Evolutionary conservation across 176 grass and related monocot genomes (phyloP).

Genomic region (Dendrocalamus sinicus): DNA sequence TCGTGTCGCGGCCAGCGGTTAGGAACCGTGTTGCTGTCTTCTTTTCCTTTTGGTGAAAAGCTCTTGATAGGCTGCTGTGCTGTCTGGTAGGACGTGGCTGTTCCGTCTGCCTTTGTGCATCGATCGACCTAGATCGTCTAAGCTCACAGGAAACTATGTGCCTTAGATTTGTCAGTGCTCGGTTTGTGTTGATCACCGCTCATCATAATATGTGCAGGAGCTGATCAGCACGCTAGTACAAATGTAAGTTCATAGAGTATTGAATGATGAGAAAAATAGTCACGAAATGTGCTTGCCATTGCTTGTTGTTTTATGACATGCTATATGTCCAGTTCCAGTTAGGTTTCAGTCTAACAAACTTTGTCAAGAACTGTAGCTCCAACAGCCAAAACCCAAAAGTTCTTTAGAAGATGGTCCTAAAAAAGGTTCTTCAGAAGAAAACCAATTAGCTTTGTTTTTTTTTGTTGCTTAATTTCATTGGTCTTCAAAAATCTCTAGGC

Average conservation of each 20-base stretch:
- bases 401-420: neutral
- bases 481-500: neutral
- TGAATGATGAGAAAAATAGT: neutral
- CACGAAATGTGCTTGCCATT: neutral
- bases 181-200: neutral
- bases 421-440: neutral
- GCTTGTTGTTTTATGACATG: neutral
- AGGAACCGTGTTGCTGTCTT: constrained; percentile 39
- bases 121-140: neutral
- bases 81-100: neutral
- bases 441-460: neutral
- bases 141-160: neutral
- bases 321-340: neutral
- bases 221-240: neutral
- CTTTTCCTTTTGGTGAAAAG: constrained; percentile 26
- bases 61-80: neutral
- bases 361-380: neutral
- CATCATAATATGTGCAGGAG: neutral
- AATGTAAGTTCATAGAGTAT: neutral
- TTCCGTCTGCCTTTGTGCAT: neutral
- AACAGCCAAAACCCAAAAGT: neutral
- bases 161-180: neutral
- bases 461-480: neutral
- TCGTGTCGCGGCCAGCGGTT: neutral
- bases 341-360: neutral